Conservation (phyloP, 2,329 filamentous ascomycete species). For the Zasmidium angulare region DNA sequence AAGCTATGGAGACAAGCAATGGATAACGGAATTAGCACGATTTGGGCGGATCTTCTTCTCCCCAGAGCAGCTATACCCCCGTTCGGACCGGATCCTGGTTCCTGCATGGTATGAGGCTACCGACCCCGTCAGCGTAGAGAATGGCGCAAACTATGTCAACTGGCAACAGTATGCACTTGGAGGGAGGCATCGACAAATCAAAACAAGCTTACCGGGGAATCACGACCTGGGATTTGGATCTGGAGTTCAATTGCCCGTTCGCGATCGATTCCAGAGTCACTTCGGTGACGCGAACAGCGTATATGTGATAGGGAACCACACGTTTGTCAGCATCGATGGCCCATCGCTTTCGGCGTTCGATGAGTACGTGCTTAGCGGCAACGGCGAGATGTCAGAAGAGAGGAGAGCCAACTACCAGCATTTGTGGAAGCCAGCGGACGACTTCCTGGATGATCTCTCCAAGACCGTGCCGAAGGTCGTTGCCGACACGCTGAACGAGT, state of each 20-base stretch:
- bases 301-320: constrained; percentile 91
- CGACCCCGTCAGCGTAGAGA: constrained; percentile 25
- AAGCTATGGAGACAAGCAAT: constrained; percentile 77
- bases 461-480: constrained; percentile 66
- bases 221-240: constrained; percentile 91
- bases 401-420: constrained; percentile 21
- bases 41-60: constrained; percentile 82
- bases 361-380: constrained; percentile 54
- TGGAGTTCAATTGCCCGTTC: constrained; percentile 76
- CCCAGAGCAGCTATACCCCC: constrained; percentile 33
- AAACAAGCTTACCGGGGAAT: constrained; percentile 86
- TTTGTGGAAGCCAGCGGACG: constrained; percentile 73
- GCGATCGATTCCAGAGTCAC: constrained; percentile 79
- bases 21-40: constrained; percentile 80
- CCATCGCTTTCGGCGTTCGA: constrained; percentile 80
- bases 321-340: constrained; percentile 86
- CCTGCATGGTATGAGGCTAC: constrained; percentile 23
- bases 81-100: constrained; percentile 19
- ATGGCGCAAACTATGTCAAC: constrained; percentile 57
- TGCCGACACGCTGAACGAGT: constrained; percentile 59
- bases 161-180: constrained; percentile 56
- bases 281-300: constrained; percentile 92
- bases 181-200: constrained; percentile 69
- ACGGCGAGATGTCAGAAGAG: constrained; percentile 53
- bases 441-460: constrained; percentile 71